These are phyloP conservation scores for Bothia castanella DNA, from an alignment of 1,284 basidiomycete species.

Conservation along the genomic window DNA sequence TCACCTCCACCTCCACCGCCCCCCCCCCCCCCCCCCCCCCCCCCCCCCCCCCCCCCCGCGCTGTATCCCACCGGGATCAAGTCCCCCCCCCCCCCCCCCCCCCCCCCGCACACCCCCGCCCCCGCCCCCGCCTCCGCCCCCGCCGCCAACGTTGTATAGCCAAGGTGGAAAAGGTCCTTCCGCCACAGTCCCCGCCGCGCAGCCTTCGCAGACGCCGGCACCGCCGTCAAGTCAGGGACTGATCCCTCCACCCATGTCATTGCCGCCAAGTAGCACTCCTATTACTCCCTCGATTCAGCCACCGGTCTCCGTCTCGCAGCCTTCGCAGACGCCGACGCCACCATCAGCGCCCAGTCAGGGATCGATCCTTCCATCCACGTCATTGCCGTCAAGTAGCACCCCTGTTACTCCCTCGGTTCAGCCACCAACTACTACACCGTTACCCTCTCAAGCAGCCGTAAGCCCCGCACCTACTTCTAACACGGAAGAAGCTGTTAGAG, in stretches of 20 bases:
- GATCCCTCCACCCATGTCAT: slow-evolving; percentile 1
- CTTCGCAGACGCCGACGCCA: slow-evolving; percentile 1
- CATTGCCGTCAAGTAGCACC: neutral
- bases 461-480: neutral
- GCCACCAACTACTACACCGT: neutral
- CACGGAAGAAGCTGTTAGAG: neutral
- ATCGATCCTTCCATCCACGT: neutral
- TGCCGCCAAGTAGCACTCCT: neutral
- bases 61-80: too few relatives aligned
- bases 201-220: slow-evolving; percentile 2
- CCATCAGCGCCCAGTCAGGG: slow-evolving; percentile 3
- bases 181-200: slow-evolving; percentile 1
- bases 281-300: neutral
- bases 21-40: neutral
- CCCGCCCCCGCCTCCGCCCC: slow-evolving; percentile 18
- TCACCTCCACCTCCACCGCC: slow-evolving; percentile 22
- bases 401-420: neutral
- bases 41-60: too few relatives aligned
- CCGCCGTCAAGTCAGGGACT: slow-evolving; percentile 4
- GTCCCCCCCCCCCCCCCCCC: too few relatives aligned
- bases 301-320: slow-evolving; percentile 6
- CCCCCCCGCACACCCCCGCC: too few relatives aligned
- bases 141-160: slow-evolving; percentile 9
- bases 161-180: slow-evolving; percentile 5
- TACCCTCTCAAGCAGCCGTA: neutral